Conservation (phyloP, 345 rosid genomes). For the Salix brachista region DNA sequence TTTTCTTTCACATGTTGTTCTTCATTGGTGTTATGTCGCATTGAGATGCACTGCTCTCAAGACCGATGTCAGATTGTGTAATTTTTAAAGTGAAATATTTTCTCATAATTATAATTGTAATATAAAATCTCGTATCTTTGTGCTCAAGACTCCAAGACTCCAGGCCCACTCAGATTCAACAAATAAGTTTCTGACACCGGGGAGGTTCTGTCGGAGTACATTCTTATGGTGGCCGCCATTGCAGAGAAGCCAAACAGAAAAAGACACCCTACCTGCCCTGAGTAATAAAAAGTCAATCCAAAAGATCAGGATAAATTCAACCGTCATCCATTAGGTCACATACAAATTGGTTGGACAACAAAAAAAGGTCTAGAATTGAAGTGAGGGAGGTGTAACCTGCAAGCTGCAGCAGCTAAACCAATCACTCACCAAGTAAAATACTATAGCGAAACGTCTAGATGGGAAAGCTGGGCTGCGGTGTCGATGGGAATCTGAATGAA, state of each 20-base stretch:
- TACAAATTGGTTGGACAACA: neutral
- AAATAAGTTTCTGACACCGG: neutral
- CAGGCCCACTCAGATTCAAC: neutral
- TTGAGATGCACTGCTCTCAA: too few species aligned
- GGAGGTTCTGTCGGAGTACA: neutral
- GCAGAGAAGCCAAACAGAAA: neutral
- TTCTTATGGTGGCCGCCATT: neutral
- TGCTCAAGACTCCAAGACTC: neutral
- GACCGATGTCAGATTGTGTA: too few species aligned
- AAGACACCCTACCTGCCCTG: neutral
- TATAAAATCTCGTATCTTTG: neutral
- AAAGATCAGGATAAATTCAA: neutral
- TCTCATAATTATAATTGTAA: too few species aligned
- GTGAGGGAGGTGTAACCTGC: neutral
- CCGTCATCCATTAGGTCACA: neutral
- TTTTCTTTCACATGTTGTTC: too few species aligned
- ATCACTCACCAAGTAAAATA: too few species aligned
- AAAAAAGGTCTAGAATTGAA: neutral
- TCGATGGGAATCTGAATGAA: conserved; percentile 56
- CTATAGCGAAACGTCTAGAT: conserved; percentile 14
- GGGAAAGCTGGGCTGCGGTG: conserved; percentile 59
- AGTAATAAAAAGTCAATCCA: neutral
- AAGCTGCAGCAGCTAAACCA: neutral
- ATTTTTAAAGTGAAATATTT: neutral
- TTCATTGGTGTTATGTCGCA: too few species aligned